Percentiles rank a stretch among this genome's conserved stretches.
phyloP scores from a whole-genome alignment of 805 yeast genomes.

The Candida wancherniae region DNA sequence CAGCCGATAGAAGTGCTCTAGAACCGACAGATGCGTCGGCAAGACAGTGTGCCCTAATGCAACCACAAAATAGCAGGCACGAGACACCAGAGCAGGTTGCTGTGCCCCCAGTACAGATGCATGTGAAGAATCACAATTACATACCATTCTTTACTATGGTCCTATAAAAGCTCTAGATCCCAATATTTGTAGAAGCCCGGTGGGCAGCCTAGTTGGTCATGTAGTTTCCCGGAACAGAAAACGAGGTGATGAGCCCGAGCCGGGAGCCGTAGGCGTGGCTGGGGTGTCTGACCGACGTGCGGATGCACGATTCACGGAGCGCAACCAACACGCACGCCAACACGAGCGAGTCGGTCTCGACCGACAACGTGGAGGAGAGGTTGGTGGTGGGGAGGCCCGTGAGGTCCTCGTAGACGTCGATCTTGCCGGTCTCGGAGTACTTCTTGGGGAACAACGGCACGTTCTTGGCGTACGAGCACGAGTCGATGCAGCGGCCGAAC shows the following conservation, averaged over 20 bases:
- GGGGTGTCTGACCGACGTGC: conserved; percentile 15
- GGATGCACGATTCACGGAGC: conserved; percentile 28
- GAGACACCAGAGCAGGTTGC: too few relatives aligned
- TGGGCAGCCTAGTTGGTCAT: too few relatives aligned
- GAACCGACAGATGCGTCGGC: too few relatives aligned
- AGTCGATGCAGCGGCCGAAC: conserved; percentile 32
- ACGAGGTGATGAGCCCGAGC: conserved; percentile 4
- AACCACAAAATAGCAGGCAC: too few relatives aligned
- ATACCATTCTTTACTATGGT: too few relatives aligned
- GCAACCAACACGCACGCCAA: conserved; percentile 27
- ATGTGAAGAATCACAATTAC: too few relatives aligned
- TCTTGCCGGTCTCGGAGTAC: conserved; percentile 29
- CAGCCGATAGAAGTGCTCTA: conserved; percentile 19
- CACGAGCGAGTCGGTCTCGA: conserved; percentile 30
- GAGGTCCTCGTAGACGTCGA: conserved; percentile 33
- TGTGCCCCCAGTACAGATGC: too few relatives aligned
- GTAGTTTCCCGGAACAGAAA: conserved; percentile 1
- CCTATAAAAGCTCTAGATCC: too few relatives aligned
- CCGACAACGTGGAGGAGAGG: conserved; percentile 27
- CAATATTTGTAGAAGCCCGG: too few relatives aligned
- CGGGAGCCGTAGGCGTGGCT: conserved; percentile 4
- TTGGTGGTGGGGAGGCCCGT: conserved; percentile 9
- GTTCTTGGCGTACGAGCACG: conserved; percentile 19
- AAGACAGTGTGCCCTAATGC: too few relatives aligned
- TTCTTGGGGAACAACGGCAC: conserved; percentile 30